Percentiles rank a stretch among this genome's conserved stretches.
These are phyloP conservation scores for Paracamarosporium sp. DNA, from an alignment of 2,329 filamentous ascomycete species.

Conservation along the genomic window DNA sequence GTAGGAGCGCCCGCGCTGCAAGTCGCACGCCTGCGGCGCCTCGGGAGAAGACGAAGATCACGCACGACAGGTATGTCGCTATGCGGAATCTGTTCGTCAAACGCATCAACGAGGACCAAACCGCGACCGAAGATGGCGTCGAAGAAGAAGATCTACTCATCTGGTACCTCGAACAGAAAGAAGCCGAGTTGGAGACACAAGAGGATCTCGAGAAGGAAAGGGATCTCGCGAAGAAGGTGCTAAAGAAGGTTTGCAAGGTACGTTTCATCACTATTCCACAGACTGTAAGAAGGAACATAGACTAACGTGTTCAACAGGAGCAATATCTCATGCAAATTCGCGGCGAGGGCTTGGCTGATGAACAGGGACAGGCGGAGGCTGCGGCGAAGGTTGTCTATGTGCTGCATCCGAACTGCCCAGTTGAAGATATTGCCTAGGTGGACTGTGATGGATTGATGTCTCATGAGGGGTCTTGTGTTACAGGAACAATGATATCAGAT, in stretches of 20 bases:
- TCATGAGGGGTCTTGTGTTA: background rate
- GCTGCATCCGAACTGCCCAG: slow-evolving; percentile 89
- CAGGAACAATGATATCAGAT: background rate
- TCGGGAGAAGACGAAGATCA: slow-evolving; percentile 81
- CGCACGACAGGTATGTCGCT: slow-evolving; percentile 91
- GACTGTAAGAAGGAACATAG: background rate
- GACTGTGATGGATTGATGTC: background rate
- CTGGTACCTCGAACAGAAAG: slow-evolving; percentile 93
- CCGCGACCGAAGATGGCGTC: slow-evolving; percentile 77
- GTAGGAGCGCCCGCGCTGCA: slow-evolving; percentile 38
- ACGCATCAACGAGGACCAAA: slow-evolving; percentile 83
- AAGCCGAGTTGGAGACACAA: slow-evolving; percentile 79
- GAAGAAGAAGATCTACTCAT: slow-evolving; percentile 80
- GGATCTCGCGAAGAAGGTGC: slow-evolving; percentile 77
- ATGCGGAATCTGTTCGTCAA: slow-evolving; percentile 88
- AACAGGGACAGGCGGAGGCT: slow-evolving; percentile 65
- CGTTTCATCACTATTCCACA: slow-evolving; percentile 29
- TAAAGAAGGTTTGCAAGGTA: slow-evolving; percentile 97
- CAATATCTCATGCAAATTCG: slow-evolving; percentile 67
- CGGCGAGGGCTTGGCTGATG: slow-evolving; percentile 87
- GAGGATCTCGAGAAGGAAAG: slow-evolving; percentile 82
- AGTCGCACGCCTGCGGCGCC: slow-evolving; percentile 50
- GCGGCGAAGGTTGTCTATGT: slow-evolving; percentile 74
- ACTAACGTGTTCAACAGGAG: slow-evolving; percentile 55
- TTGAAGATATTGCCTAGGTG: slow-evolving; percentile 63